These are phyloP conservation scores for Diplogelasinospora grovesii DNA, from an alignment of 495 filamentous ascomycete genomes.

Conservation along the genomic window DNA sequence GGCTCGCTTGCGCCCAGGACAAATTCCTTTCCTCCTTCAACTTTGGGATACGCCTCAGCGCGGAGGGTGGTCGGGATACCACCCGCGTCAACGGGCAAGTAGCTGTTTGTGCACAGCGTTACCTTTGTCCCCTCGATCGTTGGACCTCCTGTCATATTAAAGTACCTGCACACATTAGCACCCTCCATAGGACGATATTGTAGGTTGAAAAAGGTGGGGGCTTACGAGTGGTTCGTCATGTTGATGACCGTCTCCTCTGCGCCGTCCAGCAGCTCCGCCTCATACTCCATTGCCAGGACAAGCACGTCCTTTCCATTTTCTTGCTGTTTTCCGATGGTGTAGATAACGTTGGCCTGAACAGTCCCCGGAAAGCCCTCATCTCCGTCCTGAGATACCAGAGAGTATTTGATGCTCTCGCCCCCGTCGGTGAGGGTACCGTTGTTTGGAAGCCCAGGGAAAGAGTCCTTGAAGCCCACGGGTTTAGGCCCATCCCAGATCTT, in stretches of 20 bases:
- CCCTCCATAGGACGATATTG: background rate
- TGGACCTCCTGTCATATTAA: constrained; percentile 66
- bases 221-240: constrained; percentile 90
- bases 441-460: constrained; percentile 46
- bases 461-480: constrained; percentile 41
- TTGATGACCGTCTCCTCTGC: constrained; percentile 83
- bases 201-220: background rate
- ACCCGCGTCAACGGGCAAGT: constrained; percentile 65
- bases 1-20: constrained; percentile 58
- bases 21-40: constrained; percentile 59
- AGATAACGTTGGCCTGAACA: constrained; percentile 71
- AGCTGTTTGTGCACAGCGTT: constrained; percentile 60
- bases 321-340: constrained; percentile 62
- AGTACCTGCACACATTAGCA: constrained; percentile 70
- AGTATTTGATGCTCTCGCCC: constrained; percentile 71
- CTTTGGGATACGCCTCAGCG: constrained; percentile 50
- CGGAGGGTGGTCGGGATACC: constrained; percentile 63
- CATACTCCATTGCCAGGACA: constrained; percentile 78
- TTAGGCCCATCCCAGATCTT: constrained; percentile 70
- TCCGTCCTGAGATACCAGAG: constrained; percentile 61
- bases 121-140: constrained; percentile 71
- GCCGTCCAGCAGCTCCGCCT: constrained; percentile 71
- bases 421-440: no score
- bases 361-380: constrained; percentile 86
- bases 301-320: constrained; percentile 53